Evolutionary conservation across 2,329 filamentous ascomycete species (phyloP).

Genomic region (Phialophora verrucosa): DNA sequence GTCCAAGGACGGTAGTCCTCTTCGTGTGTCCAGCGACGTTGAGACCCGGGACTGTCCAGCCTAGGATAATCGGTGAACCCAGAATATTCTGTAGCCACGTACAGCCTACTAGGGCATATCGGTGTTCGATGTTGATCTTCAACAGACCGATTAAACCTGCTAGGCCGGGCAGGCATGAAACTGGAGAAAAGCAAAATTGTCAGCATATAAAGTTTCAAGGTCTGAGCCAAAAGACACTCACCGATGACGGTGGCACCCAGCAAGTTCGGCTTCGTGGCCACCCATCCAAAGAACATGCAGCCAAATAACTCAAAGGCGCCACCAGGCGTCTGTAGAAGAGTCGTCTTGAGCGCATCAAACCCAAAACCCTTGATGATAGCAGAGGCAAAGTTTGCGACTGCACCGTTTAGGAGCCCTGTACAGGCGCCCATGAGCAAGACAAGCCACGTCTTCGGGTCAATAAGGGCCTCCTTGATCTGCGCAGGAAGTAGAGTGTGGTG

Average conservation of each 20-base stretch:
- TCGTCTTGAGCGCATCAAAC: conserved; percentile 46
- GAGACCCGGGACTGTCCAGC: conserved; percentile 58
- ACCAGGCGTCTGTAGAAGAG: conserved; percentile 45
- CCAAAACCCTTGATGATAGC: conserved; percentile 54
- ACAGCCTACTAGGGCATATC: conserved; percentile 58
- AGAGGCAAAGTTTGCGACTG: conserved; percentile 56
- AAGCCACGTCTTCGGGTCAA: conserved; percentile 49
- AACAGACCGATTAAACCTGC: conserved; percentile 59
- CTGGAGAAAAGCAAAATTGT: conserved; percentile 42
- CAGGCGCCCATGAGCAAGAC: conserved; percentile 51
- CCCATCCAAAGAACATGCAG: conserved; percentile 28
- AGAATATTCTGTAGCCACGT: conserved; percentile 60
- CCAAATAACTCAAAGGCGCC: conserved; percentile 45
- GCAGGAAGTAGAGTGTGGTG: conserved; percentile 44
- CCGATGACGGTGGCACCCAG: conserved; percentile 28
- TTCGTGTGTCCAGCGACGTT: conserved; percentile 60
- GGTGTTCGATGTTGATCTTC: conserved; percentile 53
- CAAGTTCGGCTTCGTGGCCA: conserved; percentile 32
- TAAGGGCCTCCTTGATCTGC: conserved; percentile 49
- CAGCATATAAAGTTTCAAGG: neutral
- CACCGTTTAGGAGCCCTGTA: conserved; percentile 58
- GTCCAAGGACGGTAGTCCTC: conserved; percentile 55
- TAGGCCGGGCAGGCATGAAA: conserved; percentile 40
- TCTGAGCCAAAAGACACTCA: conserved; percentile 15
- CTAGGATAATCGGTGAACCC: conserved; percentile 58